Conservation (phyloP, 2,329 filamentous ascomycete species). For the Hymenoscyphus linearis region DNA sequence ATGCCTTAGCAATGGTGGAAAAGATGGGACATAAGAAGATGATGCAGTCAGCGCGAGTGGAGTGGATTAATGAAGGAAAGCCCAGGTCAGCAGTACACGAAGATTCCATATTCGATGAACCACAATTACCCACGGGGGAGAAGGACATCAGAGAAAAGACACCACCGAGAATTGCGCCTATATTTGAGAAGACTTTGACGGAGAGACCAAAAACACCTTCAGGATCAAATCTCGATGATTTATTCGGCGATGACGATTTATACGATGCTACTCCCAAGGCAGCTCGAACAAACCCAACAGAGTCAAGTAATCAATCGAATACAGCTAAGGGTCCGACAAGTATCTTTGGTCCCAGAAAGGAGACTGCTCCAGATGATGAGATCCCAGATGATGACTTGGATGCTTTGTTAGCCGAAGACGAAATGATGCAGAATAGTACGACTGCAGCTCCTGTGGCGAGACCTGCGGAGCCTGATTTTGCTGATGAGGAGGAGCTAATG, state of each 20-base stretch:
- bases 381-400: constrained; percentile 39
- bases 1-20: constrained; percentile 85
- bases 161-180: constrained; percentile 35
- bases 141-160: constrained; percentile 21
- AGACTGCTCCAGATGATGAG: constrained; percentile 17
- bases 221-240: not conserved
- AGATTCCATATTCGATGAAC: constrained; percentile 28
- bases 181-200: constrained; percentile 30
- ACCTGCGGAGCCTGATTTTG: constrained; percentile 36
- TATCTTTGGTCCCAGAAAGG: constrained; percentile 25
- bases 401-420: constrained; percentile 23
- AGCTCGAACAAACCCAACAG: constrained; percentile 14
- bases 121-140: constrained; percentile 23
- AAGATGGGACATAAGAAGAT: constrained; percentile 83
- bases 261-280: constrained; percentile 48
- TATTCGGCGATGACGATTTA: constrained; percentile 31
- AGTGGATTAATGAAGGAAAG: constrained; percentile 78
- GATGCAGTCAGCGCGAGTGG: constrained; percentile 67
- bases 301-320: constrained; percentile 18
- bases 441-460: constrained; percentile 16
- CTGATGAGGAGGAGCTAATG: constrained; percentile 40
- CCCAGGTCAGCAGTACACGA: constrained; percentile 37
- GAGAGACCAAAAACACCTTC: constrained; percentile 29
- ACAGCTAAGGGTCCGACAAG: constrained; percentile 18
- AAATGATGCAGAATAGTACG: constrained; percentile 25